These are phyloP conservation scores for Pachysolen tannophilus DNA, from an alignment of 805 yeast species.

Conservation along the genomic window DNA sequence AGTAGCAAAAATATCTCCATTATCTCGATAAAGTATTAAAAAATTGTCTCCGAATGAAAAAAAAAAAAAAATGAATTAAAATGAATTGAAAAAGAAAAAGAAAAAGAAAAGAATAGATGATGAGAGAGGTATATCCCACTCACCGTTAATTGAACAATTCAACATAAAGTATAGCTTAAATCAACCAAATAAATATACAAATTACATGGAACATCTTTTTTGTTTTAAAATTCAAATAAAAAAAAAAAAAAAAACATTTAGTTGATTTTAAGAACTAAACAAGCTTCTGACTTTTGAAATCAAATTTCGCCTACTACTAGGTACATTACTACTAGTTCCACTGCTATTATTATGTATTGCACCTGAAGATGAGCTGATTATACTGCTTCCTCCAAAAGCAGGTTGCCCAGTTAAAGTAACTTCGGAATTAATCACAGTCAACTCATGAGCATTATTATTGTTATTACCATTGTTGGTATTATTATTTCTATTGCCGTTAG, in stretches of 20 bases:
- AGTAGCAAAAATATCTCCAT: too few relatives aligned
- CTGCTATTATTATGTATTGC: background rate
- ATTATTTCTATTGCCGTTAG: too few relatives aligned
- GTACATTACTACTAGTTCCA: background rate
- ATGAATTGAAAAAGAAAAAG: background rate
- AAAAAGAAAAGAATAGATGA: background rate
- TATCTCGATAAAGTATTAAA: too few relatives aligned
- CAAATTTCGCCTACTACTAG: background rate
- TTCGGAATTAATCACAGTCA: constrained; percentile 8
- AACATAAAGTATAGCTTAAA: too few relatives aligned
- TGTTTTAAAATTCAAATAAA: too few relatives aligned
- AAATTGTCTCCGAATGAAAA: too few relatives aligned
- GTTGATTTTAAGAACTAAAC: too few relatives aligned
- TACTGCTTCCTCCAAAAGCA: background rate
- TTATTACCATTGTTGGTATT: background rate
- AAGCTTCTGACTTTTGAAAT: constrained; percentile 2
- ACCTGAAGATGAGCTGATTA: background rate
- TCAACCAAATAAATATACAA: too few relatives aligned
- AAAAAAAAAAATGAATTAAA: background rate
- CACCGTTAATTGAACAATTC: background rate
- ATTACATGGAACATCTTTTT: too few relatives aligned
- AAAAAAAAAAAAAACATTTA: too few relatives aligned
- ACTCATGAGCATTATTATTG: too few relatives aligned
- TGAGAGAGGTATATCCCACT: too few relatives aligned
- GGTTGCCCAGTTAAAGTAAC: constrained; percentile 4